Base-by-base conservation (phyloP, 768 basidiomycete genomes). In the Pilatotrama ljubarskyi region DNA sequence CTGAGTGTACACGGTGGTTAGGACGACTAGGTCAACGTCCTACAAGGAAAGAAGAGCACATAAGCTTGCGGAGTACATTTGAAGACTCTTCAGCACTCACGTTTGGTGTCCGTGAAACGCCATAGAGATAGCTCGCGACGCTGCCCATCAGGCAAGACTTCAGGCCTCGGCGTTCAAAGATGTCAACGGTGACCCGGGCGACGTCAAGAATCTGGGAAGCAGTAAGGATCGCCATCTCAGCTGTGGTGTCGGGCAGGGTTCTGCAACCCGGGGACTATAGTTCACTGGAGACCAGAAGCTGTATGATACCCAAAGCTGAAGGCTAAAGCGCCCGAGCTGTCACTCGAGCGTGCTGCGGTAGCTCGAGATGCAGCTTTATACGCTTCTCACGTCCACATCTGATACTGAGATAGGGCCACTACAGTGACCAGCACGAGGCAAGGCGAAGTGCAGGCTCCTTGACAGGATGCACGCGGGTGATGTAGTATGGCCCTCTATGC, bases 1-100 rank as follows among this genome's bases (percentile, higher is more conserved):
- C 38, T 70, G 71, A 3, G 69, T 65, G 51, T 74, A 64, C 8
- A 36, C 29, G 0, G 66, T 59, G 5, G 77, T 75, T 40, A 80
- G 64, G 13, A 82, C 76, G 24, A 81, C 72, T 2, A 82, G 68
- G 58, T 82, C 81, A 10, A 81, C 70, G 61, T 83, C 82, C 81
- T 82, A n/a, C n/a, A 55, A n/a, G 17, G 24, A 18, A 9, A n/a
- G n/a, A 32, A 4, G 4, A 10, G 5, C 29, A 4, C 10, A 10
- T 32, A 4, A 32, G 29, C 29, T 32, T 10, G 29, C 10, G 29
- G 10, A 10, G 29, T n/a, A n/a, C n/a, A 32, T 32, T 5, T 32
- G 29, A 32, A 4, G 29, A 10, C 29, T 32, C 29, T 32, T n/a
- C n/a, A 32, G 13, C 5, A 52, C 52, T 26, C 29, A 69, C 69